Conservation (phyloP, 2,329 filamentous ascomycete species). For the Colletotrichum spinosum region DNA sequence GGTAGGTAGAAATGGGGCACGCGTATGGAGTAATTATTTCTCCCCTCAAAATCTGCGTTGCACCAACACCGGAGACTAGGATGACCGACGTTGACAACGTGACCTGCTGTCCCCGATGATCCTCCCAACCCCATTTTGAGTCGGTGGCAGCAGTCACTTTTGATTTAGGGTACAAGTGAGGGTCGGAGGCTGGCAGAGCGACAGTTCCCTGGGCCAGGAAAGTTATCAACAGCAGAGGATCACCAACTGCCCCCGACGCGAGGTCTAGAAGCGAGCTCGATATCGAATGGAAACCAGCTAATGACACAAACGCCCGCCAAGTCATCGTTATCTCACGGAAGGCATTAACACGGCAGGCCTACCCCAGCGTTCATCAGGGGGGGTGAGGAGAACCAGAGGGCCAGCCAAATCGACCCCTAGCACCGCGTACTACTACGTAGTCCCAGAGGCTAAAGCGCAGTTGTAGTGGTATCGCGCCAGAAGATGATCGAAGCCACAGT, state of each 20-base stretch:
- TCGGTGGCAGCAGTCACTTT: no score
- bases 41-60: no score
- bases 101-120: no score
- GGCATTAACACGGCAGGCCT: slow-evolving; percentile 26
- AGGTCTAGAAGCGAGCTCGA: slow-evolving; percentile 3
- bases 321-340: slow-evolving; percentile 28
- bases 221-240: neutral
- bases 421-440: neutral
- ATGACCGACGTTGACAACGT: no score
- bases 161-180: no score
- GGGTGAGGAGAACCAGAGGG: slow-evolving; percentile 1
- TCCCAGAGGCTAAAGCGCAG: neutral
- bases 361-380: slow-evolving; percentile 32
- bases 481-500: no score
- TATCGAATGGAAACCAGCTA: slow-evolving; percentile 20
- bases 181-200: neutral
- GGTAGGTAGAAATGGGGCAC: no score
- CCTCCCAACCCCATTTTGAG: no score
- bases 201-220: slow-evolving; percentile 3
- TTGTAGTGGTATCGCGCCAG: no score
- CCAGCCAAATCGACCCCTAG: slow-evolving; percentile 10
- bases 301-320: slow-evolving; percentile 31
- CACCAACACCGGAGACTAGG: no score
- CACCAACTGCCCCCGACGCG: slow-evolving; percentile 2
- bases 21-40: no score